Evolutionary conservation across 208 protist species (phyloP).

Genomic region (Paratrypanosoma confusum): DNA sequence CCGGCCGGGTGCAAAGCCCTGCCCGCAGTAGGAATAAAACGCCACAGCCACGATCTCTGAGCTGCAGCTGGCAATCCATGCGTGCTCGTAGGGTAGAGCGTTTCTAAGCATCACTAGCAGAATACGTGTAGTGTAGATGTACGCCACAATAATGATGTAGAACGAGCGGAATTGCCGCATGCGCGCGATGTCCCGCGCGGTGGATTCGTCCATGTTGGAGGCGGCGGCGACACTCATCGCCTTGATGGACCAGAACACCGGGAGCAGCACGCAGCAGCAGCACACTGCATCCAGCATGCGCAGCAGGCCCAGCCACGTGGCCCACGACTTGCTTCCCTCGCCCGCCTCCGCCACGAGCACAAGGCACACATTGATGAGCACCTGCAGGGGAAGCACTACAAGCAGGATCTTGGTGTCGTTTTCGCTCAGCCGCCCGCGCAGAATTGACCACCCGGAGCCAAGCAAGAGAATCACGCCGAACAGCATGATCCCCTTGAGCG

Average conservation of each 20-base stretch:
- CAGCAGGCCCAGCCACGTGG: conserved; percentile 31
- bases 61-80: conserved; percentile 9
- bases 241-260: conserved; percentile 67
- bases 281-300: conserved; percentile 68
- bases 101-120: conserved; percentile 38
- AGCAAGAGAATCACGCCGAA: conserved; percentile 55
- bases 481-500: conserved; percentile 43
- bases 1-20: conserved; percentile 6
- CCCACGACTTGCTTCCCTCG: conserved; percentile 36
- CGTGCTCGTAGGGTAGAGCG: conserved; percentile 23
- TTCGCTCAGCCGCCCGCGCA: conserved; percentile 51
- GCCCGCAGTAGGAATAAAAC: conserved; percentile 14
- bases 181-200: conserved; percentile 24
- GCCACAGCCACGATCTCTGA: conserved; percentile 11
- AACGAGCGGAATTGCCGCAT: conserved; percentile 64
- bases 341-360: conserved; percentile 50
- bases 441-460: conserved; percentile 55
- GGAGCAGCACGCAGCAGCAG: conserved; percentile 61
- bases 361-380: conserved; percentile 68
- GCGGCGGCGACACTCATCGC: conserved; percentile 18
- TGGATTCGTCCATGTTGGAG: conserved; percentile 16
- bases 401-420: conserved; percentile 69
- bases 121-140: conserved; percentile 82
- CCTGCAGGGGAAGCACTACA: conserved; percentile 46
- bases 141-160: conserved; percentile 64